These are phyloP conservation scores for Homolaphlyctis polyrhiza DNA, from an alignment of 371 early-diverging fungal species.

Conservation along the genomic window DNA sequence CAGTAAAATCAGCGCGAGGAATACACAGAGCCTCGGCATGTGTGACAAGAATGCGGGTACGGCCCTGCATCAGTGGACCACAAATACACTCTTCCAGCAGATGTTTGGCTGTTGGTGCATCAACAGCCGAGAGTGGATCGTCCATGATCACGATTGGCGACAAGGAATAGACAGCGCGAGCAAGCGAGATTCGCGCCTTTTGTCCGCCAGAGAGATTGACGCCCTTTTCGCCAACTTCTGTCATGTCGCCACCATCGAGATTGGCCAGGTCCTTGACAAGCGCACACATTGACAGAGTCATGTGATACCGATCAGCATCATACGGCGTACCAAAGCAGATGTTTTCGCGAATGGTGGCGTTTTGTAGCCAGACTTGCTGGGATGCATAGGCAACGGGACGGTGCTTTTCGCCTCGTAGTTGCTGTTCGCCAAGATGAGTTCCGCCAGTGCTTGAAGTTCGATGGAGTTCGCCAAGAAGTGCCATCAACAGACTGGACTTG, in stretches of 20 bases:
- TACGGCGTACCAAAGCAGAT: conserved; percentile 71
- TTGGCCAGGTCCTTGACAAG: conserved; percentile 58
- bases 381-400: conserved; percentile 28
- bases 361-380: conserved; percentile 39
- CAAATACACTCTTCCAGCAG: conserved; percentile 48
- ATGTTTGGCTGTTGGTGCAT: conserved; percentile 84
- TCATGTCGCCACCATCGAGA: conserved; percentile 72
- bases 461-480: conserved; percentile 24
- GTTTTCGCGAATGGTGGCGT: conserved; percentile 71
- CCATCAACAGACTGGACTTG: conserved; percentile 60
- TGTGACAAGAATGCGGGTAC: conserved; percentile 81
- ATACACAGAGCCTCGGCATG: conserved; percentile 61
- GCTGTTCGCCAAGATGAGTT: conserved; percentile 7
- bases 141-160: conserved; percentile 30
- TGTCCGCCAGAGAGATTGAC: conserved; percentile 83
- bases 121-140: conserved; percentile 66
- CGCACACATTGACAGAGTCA: conserved; percentile 15
- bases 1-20: conserved; percentile 22
- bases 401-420: background rate
- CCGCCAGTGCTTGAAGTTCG: background rate
- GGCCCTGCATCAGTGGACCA: conserved; percentile 58
- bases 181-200: conserved; percentile 47
- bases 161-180: conserved; percentile 23
- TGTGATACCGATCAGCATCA: conserved; percentile 8
- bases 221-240: conserved; percentile 84